phyloP scores from a whole-genome alignment of 345 rosid species.

The Populus tremula region DNA sequence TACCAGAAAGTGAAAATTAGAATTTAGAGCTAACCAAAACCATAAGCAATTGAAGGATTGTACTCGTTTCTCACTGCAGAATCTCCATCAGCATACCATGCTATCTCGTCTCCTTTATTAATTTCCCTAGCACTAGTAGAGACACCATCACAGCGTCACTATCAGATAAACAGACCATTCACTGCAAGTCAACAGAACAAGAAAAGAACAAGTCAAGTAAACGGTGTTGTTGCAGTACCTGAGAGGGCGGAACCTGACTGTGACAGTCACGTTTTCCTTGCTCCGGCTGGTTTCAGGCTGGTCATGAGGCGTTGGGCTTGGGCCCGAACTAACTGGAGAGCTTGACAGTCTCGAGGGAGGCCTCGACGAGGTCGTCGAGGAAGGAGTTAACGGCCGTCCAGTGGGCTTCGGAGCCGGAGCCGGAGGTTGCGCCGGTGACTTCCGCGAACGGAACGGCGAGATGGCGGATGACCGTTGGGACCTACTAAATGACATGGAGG shows the following conservation, averaged over 20 bases:
- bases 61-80: constrained; percentile 66
- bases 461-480: constrained; percentile 57
- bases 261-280: constrained; percentile 74
- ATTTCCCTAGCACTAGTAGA: constrained; percentile 58
- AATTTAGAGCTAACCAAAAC: constrained; percentile 55
- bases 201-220: neutral
- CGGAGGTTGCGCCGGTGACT: constrained; percentile 47
- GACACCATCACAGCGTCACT: neutral
- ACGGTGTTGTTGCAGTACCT: constrained; percentile 36
- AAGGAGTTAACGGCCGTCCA: constrained; percentile 47
- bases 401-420: constrained; percentile 24
- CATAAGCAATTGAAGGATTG: constrained; percentile 64
- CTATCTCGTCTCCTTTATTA: constrained; percentile 75
- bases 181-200: neutral
- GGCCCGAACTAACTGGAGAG: constrained; percentile 35
- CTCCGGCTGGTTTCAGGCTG: constrained; percentile 38
- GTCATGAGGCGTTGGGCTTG: constrained; percentile 39
- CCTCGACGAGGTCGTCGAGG: constrained; percentile 37
- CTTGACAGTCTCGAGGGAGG: constrained; percentile 48
- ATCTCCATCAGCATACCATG: constrained; percentile 87
- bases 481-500: constrained; percentile 55
- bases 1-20: neutral
- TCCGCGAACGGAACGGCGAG: constrained; percentile 82
- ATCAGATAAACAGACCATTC: constrained; percentile 4
- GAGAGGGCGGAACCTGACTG: constrained; percentile 84